Evolutionary conservation across 768 basidiomycete species (phyloP).

Genomic region (Suillus discolor): DNA sequence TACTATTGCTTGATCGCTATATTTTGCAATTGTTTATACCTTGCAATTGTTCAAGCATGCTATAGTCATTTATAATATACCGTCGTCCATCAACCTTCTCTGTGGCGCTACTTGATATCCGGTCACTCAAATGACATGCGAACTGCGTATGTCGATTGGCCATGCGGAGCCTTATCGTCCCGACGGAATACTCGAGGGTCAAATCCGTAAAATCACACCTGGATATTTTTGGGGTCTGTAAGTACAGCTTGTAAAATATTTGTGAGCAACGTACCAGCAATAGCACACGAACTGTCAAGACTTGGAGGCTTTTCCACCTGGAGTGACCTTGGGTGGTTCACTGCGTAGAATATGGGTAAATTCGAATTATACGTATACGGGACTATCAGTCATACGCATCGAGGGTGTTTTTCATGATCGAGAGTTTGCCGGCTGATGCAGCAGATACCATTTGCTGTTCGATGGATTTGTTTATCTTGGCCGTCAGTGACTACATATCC

Average conservation of each 20-base stretch:
- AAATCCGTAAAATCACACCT: constrained; percentile 5
- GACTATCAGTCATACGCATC: constrained; percentile 24
- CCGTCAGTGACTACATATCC: constrained; percentile 65
- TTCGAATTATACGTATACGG: not conserved
- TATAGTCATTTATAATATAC: constrained; percentile 8
- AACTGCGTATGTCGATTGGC: not conserved
- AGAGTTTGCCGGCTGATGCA: constrained; percentile 86
- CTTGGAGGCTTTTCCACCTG: not conserved
- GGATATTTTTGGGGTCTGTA: not conserved
- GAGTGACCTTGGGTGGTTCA: constrained; percentile 19
- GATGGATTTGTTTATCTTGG: constrained; percentile 91
- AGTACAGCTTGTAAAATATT: not conserved
- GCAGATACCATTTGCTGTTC: constrained; percentile 90
- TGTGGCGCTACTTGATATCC: not conserved
- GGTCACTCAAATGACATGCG: not conserved
- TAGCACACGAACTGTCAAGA: not conserved
- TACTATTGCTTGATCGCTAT: constrained; percentile 1
- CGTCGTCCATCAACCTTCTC: not conserved
- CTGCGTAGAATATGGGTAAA: constrained; percentile 17
- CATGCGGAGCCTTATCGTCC: not conserved
- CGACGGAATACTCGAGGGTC: not conserved
- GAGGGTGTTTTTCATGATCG: constrained; percentile 81
- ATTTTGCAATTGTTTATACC: not conserved
- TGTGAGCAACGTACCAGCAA: not conserved
- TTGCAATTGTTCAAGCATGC: constrained; percentile 1